These are phyloP conservation scores for Hypomyces perniciosus DNA, from an alignment of 2,329 filamentous ascomycete species.

Conservation along the genomic window DNA sequence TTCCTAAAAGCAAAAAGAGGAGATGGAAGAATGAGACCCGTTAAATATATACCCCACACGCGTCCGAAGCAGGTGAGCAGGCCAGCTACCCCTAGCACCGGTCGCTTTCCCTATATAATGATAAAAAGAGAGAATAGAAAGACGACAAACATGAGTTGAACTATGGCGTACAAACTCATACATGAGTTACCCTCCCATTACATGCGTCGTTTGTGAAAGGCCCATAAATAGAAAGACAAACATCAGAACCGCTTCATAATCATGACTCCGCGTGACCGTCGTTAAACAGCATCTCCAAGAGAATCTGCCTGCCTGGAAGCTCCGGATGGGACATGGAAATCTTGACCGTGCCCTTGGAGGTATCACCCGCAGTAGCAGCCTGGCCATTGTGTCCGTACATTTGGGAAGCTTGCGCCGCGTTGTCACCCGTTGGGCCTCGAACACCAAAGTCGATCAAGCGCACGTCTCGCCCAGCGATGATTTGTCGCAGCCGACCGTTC, in stretches of 20 bases:
- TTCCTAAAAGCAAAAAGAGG: too few relatives aligned
- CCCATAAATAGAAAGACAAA: too few relatives aligned
- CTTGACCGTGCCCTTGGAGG: constrained; percentile 74
- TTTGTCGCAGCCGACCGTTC: constrained; percentile 87
- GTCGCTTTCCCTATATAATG: too few relatives aligned
- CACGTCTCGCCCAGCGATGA: constrained; percentile 87
- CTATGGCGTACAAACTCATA: too few relatives aligned
- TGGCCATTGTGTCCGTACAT: constrained; percentile 30
- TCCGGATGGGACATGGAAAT: constrained; percentile 93
- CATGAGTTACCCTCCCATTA: too few relatives aligned
- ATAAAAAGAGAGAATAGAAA: too few relatives aligned
- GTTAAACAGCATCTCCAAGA: constrained; percentile 88
- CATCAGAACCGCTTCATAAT: not conserved
- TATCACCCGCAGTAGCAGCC: constrained; percentile 34
- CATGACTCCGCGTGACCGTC: constrained; percentile 60
- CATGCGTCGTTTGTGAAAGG: not conserved
- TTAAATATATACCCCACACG: too few relatives aligned
- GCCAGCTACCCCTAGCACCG: too few relatives aligned
- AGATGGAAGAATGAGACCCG: too few relatives aligned
- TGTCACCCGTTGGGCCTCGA: constrained; percentile 51
- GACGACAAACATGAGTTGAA: too few relatives aligned
- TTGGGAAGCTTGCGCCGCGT: constrained; percentile 30
- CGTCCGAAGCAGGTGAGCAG: too few relatives aligned
- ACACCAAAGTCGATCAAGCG: constrained; percentile 83
- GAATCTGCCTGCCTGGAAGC: constrained; percentile 73